Evolutionary conservation across 306 rosid species (phyloP), one percentile per base, ranked within the genome.

Genomic region (Casuarina equisetifolia): DNA sequence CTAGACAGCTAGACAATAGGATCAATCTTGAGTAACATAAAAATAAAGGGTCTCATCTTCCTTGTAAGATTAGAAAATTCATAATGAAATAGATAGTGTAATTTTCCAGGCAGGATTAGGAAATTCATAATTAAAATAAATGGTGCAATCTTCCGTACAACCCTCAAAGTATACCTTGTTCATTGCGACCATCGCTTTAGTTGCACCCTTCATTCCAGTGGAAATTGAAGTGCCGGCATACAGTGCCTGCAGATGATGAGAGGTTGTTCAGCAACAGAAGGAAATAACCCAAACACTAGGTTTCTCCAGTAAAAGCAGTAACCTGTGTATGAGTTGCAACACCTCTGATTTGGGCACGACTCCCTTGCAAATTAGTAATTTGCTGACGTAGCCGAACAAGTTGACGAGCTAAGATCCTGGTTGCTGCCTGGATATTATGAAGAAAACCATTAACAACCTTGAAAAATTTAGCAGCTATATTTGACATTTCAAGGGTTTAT

Each of bases 341-440:
- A 15, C 98, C 98, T 88, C 98, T 88, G 78, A 94, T 92, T 78
- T 94, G 98, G 62, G 98, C 98, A 69, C 98, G 98, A 81, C 98
- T 94, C 52, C 98, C 98, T 81, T 94, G 98, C 85, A 94, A 83
- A 89, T 94, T 94, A 73, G 95, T 90, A 84, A 94, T 94, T 75
- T 94, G 98, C 88, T 94, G 98, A 54, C 98, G 96, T 55, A 94
- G 82, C 79, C 98, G 85, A 77, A 94, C 97, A 48, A 94, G 98
- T 70, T 94, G 98, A 49, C 97, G 97, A 84, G 98, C 98, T 77
- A 94, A 79, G 80, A 94, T 94, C 87, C 79, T 92, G 40, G 98
- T 94, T 36, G 98, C 94, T 80, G 93, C 93, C 98, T 94, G 80
- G 9, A 87, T 70, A 69, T 68, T 19, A 20, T n/a, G 20, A 3